These are phyloP conservation scores for Suillus cothurnatus DNA, from an alignment of 768 basidiomycete species.

Conservation along the genomic window DNA sequence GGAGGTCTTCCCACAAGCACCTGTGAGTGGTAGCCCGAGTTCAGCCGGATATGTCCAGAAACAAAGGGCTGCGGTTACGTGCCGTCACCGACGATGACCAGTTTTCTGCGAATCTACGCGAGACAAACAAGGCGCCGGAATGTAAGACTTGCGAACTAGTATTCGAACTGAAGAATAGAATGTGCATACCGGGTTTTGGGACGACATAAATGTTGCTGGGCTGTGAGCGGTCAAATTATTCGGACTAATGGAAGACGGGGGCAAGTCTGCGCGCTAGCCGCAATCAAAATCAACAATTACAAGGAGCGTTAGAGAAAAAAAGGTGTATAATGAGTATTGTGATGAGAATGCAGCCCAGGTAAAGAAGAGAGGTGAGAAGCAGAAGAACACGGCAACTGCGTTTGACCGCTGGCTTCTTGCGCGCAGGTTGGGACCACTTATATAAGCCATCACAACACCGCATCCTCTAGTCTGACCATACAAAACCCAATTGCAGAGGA, in stretches of 20 bases:
- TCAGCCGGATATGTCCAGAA: slow-evolving; percentile 15
- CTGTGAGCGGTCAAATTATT: slow-evolving; percentile 14
- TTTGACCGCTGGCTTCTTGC: slow-evolving; percentile 11
- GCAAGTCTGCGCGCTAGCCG: slow-evolving; percentile 11
- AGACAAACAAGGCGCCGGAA: slow-evolving; percentile 11
- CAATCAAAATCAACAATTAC: slow-evolving; percentile 12
- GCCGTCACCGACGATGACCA: slow-evolving; percentile 98
- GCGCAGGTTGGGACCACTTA: slow-evolving; percentile 10
- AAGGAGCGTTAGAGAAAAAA: slow-evolving; percentile 11
- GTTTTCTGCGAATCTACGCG: slow-evolving; percentile 84
- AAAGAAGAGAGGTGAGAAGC: slow-evolving; percentile 12
- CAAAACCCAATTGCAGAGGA: slow-evolving; percentile 4
- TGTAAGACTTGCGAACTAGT: slow-evolving; percentile 6
- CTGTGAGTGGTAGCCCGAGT: slow-evolving; percentile 39
- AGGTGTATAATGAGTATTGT: slow-evolving; percentile 14
- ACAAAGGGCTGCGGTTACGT: slow-evolving; percentile 34
- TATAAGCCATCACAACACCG: slow-evolving; percentile 9
- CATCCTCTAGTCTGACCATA: slow-evolving; percentile 6
- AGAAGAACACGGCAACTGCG: slow-evolving; percentile 15
- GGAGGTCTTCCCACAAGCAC: slow-evolving; percentile 97
- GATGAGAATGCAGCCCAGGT: slow-evolving; percentile 14
- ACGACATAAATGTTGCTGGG: slow-evolving; percentile 37
- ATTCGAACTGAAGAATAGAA: slow-evolving; percentile 6
- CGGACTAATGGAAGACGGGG: slow-evolving; percentile 20
- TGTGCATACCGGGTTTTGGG: slow-evolving; percentile 61